Percentiles rank a stretch among this genome's conserved stretches.
Evolutionary conservation across 2,329 filamentous ascomycete species (phyloP).

Genomic region (Fusarium sp.): DNA sequence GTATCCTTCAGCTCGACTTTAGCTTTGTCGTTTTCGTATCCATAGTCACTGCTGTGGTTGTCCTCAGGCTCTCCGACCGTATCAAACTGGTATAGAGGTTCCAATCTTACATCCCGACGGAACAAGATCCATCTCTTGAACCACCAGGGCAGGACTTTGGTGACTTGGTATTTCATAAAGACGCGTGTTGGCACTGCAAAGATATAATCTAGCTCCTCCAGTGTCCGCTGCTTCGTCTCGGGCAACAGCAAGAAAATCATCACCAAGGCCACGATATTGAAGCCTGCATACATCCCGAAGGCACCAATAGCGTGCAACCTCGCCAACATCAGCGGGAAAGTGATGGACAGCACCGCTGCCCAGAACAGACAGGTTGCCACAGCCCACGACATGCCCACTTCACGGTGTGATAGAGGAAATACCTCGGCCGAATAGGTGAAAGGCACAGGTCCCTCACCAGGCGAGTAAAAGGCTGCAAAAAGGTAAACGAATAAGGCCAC

Average conservation of each 20-base stretch:
- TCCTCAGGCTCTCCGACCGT: slow-evolving; percentile 52
- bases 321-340: slow-evolving; percentile 69
- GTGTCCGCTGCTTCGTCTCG: slow-evolving; percentile 69
- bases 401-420: slow-evolving; percentile 77
- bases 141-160: slow-evolving; percentile 71
- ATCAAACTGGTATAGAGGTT: slow-evolving; percentile 60
- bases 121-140: slow-evolving; percentile 69
- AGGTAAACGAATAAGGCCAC: slow-evolving; percentile 70
- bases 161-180: slow-evolving; percentile 70
- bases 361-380: slow-evolving; percentile 75
- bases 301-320: slow-evolving; percentile 61
- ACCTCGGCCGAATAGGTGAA: slow-evolving; percentile 78
- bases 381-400: slow-evolving; percentile 78
- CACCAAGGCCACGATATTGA: slow-evolving; percentile 67
- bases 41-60: slow-evolving; percentile 48
- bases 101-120: slow-evolving; percentile 57
- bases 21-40: slow-evolving; percentile 56
- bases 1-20: slow-evolving; percentile 57
- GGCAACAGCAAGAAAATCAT: slow-evolving; percentile 70
- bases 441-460: slow-evolving; percentile 74
- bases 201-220: slow-evolving; percentile 70
- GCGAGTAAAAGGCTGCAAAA: slow-evolving; percentile 65
- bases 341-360: slow-evolving; percentile 73
- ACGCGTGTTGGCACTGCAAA: slow-evolving; percentile 70
- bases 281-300: slow-evolving; percentile 67